Evolutionary conservation across 2,329 filamentous ascomycete species (phyloP), one percentile per base, ranked within the genome.

Genomic region (Alternaria sp.): DNA sequence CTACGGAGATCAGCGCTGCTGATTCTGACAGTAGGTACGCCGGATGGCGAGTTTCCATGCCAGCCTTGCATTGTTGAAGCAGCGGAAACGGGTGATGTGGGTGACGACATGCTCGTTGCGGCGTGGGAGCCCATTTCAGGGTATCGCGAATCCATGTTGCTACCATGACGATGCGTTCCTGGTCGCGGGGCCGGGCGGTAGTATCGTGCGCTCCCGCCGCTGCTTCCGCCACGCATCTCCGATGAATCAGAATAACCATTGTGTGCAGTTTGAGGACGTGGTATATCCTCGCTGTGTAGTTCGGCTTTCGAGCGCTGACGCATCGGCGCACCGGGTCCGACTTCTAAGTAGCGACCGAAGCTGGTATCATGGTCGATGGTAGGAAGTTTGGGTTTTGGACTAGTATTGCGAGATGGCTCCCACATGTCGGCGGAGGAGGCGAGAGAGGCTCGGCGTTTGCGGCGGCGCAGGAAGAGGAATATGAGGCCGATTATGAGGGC

Each of bases 381-480:
- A 6, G 31, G 40, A 2, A 54, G 13, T 13, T 36, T 46, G 9
- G 51, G 51, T 4, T 48, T 54, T 9, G 28, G 24, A 28, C 45
- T 28, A 5, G 42, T 49, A 13, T 49, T 49, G 9, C 34, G 52
- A 14, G 42, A 40, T 1, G 54, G 54, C 14, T 51, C 36, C 54
- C 54, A 56, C 4, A 44, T 42, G 13, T 51, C n/a, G n/a, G 17
- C 17, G 8, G 34, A 17, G 0, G 50, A 37, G 4, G 34, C 24
- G 2, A 23, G 13, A 9, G 29, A 39, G 14, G 37, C 17, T 41
- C 28, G 26, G 7, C 17, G 51, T 21, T 54, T 56, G 40, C 52
- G 60, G 13, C 61, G 62, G 10, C 58, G 60, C 8, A 64, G 31
- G 24, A 69, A 36, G 50, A 64, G 40, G n/a, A 68, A 46, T 1